Conservation (phyloP, 2,329 filamentous ascomycete species). For the Ambrosiella beaveri region DNA sequence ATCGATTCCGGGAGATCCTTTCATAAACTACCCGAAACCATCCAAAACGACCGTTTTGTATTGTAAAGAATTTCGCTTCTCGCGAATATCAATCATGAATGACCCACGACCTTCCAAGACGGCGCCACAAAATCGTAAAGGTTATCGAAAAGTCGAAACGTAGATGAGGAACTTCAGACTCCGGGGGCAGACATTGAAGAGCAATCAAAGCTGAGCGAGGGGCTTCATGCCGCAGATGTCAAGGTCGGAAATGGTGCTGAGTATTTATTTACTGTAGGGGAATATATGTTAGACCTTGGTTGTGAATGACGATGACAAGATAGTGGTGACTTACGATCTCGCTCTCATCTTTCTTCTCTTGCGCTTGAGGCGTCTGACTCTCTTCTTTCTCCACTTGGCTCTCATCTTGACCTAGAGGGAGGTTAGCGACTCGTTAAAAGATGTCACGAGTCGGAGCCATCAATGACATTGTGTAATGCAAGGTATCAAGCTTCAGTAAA, state of each 20-base stretch:
- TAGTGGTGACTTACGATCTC: constrained; percentile 62
- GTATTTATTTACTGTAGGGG: constrained; percentile 46
- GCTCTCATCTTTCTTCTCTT: constrained; percentile 99
- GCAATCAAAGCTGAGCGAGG: constrained; percentile 1
- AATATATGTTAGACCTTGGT: constrained; percentile 11
- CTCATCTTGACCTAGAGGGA: constrained; percentile 42
- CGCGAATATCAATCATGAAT: constrained; percentile 12
- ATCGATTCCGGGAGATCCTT: constrained; percentile 4
- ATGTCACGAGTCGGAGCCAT: neutral
- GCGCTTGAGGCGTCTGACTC: constrained; percentile 94
- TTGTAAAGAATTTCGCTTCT: constrained; percentile 10
- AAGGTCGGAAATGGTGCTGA: constrained; percentile 39
- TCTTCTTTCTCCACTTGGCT: constrained; percentile 99
- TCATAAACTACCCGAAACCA: constrained; percentile 9
- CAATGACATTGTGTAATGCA: neutral
- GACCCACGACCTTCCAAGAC: constrained; percentile 1
- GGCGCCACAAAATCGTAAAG: constrained; percentile 1
- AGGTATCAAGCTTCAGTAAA: neutral
- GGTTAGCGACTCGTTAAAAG: constrained; percentile 13
- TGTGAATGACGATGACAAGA: neutral
- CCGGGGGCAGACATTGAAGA: neutral
- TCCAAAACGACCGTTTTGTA: constrained; percentile 8
- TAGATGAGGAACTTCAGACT: neutral
- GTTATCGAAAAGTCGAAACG: neutral
- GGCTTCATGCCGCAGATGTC: constrained; percentile 22